Evolutionary conservation across 441 rosid species (phyloP).

Genomic region (Syzygium malaccense): DNA sequence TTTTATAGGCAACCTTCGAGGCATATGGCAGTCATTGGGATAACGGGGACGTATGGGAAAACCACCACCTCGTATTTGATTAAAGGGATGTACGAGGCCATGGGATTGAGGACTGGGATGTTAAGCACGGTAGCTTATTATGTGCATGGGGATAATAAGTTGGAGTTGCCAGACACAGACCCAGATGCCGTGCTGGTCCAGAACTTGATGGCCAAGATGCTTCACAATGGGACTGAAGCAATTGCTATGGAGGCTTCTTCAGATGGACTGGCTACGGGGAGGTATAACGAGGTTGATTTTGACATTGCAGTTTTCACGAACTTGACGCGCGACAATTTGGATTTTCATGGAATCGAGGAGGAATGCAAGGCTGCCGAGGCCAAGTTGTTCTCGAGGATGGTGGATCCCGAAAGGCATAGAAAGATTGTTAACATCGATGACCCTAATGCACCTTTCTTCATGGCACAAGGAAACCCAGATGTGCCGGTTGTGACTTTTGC

Average conservation of each 20-base stretch:
- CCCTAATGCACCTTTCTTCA: constrained; percentile 66
- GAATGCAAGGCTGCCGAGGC: constrained; percentile 76
- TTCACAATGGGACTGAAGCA: constrained; percentile 80
- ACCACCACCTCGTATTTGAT: constrained; percentile 72
- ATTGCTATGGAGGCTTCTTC: constrained; percentile 87
- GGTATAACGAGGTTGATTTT: constrained; percentile 73
- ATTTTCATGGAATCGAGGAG: constrained; percentile 64
- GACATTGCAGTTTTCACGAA: constrained; percentile 88
- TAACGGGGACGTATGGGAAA: constrained; percentile 77
- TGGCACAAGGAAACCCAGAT: constrained; percentile 55
- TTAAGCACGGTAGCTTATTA: constrained; percentile 64
- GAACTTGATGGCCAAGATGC: constrained; percentile 94
- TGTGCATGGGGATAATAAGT: constrained; percentile 58
- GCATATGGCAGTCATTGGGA: constrained; percentile 76
- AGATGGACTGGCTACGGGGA: constrained; percentile 55
- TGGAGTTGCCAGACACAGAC: constrained; percentile 43
- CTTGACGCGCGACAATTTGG: constrained; percentile 47
- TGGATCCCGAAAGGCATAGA: constrained; percentile 84
- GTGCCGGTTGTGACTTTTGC: constrained; percentile 94
- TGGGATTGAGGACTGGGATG: constrained; percentile 90
- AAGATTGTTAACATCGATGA: constrained; percentile 90
- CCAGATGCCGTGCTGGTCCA: constrained; percentile 87
- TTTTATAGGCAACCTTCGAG: constrained; percentile 69
- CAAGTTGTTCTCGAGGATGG: constrained; percentile 80
- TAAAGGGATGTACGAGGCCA: constrained; percentile 76